Evolutionary conservation across 495 filamentous ascomycete genomes (phyloP).

Genomic region (Hyaloscypha variabilis): DNA sequence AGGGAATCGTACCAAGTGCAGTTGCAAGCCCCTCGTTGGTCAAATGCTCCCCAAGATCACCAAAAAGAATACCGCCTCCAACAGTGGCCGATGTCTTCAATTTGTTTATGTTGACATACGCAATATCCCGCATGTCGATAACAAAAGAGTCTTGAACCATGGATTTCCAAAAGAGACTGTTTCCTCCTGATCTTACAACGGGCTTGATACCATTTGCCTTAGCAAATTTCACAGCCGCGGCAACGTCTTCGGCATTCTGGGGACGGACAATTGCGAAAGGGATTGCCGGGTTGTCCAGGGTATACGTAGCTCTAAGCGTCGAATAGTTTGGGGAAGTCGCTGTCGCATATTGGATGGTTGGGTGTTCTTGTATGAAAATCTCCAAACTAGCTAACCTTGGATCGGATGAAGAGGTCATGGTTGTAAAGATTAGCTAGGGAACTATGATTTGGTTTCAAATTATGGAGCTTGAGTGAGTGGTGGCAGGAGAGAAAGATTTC

Average conservation of each 20-base stretch:
- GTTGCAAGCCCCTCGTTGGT: constrained; percentile 36
- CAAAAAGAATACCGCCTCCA: constrained; percentile 41
- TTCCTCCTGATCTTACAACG: constrained; percentile 40
- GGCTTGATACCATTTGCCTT: constrained; percentile 33
- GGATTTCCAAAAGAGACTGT: constrained; percentile 39
- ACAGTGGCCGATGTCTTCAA: constrained; percentile 35
- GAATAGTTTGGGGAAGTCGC: constrained; percentile 33
- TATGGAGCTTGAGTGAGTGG: too few species aligned
- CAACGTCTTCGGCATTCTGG: constrained; percentile 38
- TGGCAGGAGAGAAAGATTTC: too few species aligned
- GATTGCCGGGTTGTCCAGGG: constrained; percentile 18
- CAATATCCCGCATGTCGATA: constrained; percentile 45
- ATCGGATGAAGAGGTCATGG: too few species aligned
- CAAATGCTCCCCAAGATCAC: constrained; percentile 33
- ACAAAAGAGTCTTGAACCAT: constrained; percentile 31
- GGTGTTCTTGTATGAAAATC: constrained; percentile 25
- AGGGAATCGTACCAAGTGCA: constrained; percentile 33
- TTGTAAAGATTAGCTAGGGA: too few species aligned
- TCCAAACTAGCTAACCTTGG: background rate
- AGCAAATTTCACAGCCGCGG: constrained; percentile 33
- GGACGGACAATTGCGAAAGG: constrained; percentile 41
- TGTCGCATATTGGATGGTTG: constrained; percentile 32
- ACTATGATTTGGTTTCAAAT: too few species aligned
- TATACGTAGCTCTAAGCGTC: constrained; percentile 24
- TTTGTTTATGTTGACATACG: constrained; percentile 32